A percentile compares a stretch with the other conserved stretches of the same genome.
Conservation (phyloP, 345 rosid species). For the Geranium brycei region DNA sequence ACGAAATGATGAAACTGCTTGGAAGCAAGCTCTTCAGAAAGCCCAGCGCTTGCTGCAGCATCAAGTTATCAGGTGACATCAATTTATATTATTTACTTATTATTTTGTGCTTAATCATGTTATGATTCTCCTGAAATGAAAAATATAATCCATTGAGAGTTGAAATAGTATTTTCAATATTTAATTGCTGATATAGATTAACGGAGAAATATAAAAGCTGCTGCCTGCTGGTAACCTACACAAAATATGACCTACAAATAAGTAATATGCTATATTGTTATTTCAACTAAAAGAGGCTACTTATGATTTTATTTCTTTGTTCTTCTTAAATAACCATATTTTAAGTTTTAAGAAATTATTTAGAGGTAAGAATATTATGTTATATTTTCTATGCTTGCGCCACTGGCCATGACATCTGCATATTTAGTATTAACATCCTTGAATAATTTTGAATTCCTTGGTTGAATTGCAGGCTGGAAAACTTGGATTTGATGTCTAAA, state of each 20-base stretch:
- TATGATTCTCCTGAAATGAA: background rate
- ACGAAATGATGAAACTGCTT: slow-evolving; percentile 68
- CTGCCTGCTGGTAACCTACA: no score
- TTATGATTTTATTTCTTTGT: no score
- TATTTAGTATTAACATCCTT: background rate
- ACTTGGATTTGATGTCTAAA: slow-evolving; percentile 76
- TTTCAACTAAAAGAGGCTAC: no score
- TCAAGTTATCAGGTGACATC: slow-evolving; percentile 53
- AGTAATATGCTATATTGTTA: no score
- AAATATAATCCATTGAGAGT: no score
- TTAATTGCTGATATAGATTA: no score
- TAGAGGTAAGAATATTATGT: no score
- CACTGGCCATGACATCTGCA: background rate
- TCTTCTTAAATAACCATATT: no score
- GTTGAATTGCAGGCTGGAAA: slow-evolving; percentile 62
- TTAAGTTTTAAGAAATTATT: no score
- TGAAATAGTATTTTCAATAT: no score
- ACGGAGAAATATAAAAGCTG: no score
- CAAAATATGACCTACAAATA: no score
- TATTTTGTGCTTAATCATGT: background rate
- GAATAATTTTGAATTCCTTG: slow-evolving; percentile 3
- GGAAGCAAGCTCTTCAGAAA: slow-evolving; percentile 75
- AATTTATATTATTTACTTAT: slow-evolving; percentile 1
- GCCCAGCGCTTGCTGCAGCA: slow-evolving; percentile 76
- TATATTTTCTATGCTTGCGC: background rate